Evolutionary conservation across 1,284 basidiomycete species (phyloP), one percentile per base, ranked within the genome.

Genomic region (Phylloporus gajari): DNA sequence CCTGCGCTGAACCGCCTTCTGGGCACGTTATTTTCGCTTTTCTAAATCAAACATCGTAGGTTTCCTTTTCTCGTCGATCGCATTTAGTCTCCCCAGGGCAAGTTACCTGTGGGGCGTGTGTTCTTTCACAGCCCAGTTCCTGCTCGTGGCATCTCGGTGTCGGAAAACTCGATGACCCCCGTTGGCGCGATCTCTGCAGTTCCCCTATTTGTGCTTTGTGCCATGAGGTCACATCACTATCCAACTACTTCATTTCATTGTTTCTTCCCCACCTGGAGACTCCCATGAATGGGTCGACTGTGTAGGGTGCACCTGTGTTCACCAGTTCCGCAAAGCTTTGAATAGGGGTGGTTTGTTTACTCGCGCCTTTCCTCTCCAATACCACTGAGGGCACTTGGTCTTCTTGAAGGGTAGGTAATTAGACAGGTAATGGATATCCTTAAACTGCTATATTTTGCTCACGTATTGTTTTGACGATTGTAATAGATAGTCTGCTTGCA

Each of bases 71-170:
- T 74, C 64, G 1, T 76, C 82, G 25, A 68, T 83, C 21, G 76
- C 67, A 0, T 83, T 82, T 38, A 74, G 83, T 30, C 72, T 82
- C 1, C 82, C 81, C 6, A 75, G 73, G 63, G 82, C 76, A 3
- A 59, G 72, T 30, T 82, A 73, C 62, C 35, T 83, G 11, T 82
- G 81, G 82, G 71, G 76, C 19, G 25, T 84, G 0, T 68, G 73
- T 9, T 42, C 81, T 17, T 70, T 82, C 48, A 68, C 67, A 0
- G 71, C 67, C 19, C 81, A 82, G 48, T 70, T 80, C 38, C 38
- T 83, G 5, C 69, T 81, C 9, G 62, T 80, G 2, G 69, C 71
- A 2, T 75, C 72, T 2, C 53, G 73, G 59, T 25, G 64, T 74
- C 60, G 69, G 46, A 65, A 72, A 30, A 63, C 5, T 77, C 1